Conservation (phyloP, 2,329 filamentous ascomycete species). For the Ilyonectria mors-panacis region DNA sequence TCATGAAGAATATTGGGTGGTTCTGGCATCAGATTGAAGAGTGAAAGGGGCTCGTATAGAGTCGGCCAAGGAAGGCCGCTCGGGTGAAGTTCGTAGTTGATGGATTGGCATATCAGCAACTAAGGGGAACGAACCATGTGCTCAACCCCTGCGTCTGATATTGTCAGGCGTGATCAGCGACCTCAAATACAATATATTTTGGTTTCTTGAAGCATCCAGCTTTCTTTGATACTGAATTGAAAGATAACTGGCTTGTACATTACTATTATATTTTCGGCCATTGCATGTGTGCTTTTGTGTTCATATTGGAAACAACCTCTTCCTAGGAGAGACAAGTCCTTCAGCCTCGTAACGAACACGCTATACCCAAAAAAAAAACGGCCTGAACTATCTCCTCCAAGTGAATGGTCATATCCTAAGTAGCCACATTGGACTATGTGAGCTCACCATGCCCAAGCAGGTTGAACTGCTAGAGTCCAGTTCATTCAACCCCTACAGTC, state of each 20-base stretch:
- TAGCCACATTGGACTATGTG: not conserved
- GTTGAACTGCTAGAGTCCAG: not conserved
- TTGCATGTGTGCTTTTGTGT: not conserved
- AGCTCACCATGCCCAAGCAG: not conserved
- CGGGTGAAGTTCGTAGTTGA: too few species aligned
- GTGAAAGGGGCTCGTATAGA: not conserved
- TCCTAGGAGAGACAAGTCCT: constrained; percentile 19
- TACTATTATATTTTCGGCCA: too few species aligned
- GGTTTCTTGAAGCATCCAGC: too few species aligned
- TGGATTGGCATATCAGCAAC: too few species aligned
- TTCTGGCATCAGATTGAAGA: not conserved
- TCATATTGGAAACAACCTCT: constrained; percentile 8
- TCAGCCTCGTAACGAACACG: constrained; percentile 28
- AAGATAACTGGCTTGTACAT: not conserved
- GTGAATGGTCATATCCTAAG: constrained; percentile 16
- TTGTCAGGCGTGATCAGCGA: not conserved
- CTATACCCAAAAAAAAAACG: constrained; percentile 33
- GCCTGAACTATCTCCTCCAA: constrained; percentile 28
- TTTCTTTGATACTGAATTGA: not conserved
- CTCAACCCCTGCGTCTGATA: too few species aligned
- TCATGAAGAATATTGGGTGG: not conserved
- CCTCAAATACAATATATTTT: not conserved
- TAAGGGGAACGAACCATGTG: too few species aligned
- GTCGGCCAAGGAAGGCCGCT: too few species aligned
- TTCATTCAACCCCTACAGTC: constrained; percentile 57